phyloP scores from a whole-genome alignment of 768 basidiomycete species.

The Boletus huronensis region DNA sequence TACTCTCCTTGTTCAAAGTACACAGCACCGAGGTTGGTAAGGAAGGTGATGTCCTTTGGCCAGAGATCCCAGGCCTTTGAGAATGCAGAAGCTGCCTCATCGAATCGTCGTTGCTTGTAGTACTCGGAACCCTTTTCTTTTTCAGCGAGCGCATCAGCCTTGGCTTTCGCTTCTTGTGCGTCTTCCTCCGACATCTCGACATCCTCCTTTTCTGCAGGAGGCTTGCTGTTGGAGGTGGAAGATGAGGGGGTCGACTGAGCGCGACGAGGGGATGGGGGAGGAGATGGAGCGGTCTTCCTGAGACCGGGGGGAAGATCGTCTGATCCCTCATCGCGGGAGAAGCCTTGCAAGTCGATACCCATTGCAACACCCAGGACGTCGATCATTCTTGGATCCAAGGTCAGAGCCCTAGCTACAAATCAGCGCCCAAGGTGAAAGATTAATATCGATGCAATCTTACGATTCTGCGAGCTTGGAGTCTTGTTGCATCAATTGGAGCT shows the following conservation, averaged over 20 bases:
- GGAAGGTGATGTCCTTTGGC: constrained; percentile 91
- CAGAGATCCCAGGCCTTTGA: constrained; percentile 88
- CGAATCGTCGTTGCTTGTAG: constrained; percentile 86
- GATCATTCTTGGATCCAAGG: constrained; percentile 85
- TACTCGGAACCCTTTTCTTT: constrained; percentile 77
- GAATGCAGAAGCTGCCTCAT: constrained; percentile 71
- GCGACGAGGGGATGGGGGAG: constrained; percentile 28
- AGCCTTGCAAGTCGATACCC: constrained; percentile 90
- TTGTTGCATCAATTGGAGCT: constrained; percentile 66
- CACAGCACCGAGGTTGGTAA: constrained; percentile 87
- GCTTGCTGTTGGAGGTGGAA: constrained; percentile 38
- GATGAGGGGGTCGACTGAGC: constrained; percentile 36
- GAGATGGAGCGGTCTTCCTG: constrained; percentile 23
- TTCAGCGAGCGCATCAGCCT: constrained; percentile 73
- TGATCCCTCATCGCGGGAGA: constrained; percentile 80
- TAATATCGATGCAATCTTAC: constrained; percentile 33
- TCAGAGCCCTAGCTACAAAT: constrained; percentile 43
- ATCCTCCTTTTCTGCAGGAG: constrained; percentile 51
- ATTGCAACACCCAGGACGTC: constrained; percentile 89
- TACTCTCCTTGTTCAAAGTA: constrained; percentile 94
- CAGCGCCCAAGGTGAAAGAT: neutral
- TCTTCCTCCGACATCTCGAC: constrained; percentile 66
- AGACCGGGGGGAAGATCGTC: constrained; percentile 70
- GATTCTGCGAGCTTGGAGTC: constrained; percentile 62
- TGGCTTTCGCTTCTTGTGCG: constrained; percentile 65